phyloP scores from a whole-genome alignment of 2,329 filamentous ascomycete genomes.

The Tolypocladium amazonense region DNA sequence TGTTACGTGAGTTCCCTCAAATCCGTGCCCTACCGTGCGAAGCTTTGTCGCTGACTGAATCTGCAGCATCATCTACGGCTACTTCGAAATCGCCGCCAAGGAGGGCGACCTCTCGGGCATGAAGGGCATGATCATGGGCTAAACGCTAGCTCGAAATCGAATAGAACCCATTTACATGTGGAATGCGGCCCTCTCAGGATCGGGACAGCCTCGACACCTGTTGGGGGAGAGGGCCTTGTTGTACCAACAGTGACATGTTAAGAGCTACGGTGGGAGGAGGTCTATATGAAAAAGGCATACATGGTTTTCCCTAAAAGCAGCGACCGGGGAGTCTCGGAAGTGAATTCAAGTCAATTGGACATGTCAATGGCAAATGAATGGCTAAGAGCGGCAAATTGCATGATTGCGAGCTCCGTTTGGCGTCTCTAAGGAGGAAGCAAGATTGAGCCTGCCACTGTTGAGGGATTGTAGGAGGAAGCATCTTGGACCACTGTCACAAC shows the following conservation, averaged over 20 bases:
- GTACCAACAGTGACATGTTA: slow-evolving; percentile 2
- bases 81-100: slow-evolving; percentile 98
- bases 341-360: not conserved
- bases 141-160: slow-evolving; percentile 15
- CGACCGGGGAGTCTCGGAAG: not conserved
- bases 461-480: not conserved
- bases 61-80: slow-evolving; percentile 92
- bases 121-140: slow-evolving; percentile 65
- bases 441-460: not conserved
- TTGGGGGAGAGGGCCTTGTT: not conserved
- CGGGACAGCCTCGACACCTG: not conserved
- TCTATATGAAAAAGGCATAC: slow-evolving; percentile 1
- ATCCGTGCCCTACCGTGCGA: not conserved
- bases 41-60: slow-evolving; percentile 6
- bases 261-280: not conserved
- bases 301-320: not conserved
- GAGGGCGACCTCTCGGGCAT: slow-evolving; percentile 87
- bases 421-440: not conserved
- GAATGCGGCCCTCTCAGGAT: not conserved
- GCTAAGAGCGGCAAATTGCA: not conserved
- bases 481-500: not conserved
- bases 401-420: not conserved
- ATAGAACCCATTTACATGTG: not conserved
- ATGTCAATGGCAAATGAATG: not conserved
- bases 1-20: slow-evolving; percentile 72